Conservation (phyloP, 1,139 yeast species). For the Yamadazyma pseudoaaseri region DNA sequence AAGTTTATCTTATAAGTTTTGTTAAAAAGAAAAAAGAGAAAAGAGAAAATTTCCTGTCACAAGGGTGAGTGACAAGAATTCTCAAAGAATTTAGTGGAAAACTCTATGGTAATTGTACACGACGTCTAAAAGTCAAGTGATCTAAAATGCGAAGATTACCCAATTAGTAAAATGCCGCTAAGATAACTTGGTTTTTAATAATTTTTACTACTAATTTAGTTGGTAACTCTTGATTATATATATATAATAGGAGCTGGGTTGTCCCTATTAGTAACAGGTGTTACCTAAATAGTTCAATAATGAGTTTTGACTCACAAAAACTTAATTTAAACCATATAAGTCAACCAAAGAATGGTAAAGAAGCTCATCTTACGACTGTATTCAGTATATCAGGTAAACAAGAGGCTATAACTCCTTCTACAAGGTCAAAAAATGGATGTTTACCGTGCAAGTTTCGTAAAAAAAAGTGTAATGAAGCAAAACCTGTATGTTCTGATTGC, state of each 20-base stretch:
- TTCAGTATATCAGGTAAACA: too few relatives aligned
- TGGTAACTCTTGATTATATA: too few relatives aligned
- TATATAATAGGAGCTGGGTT: too few relatives aligned
- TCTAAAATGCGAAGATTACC: neutral
- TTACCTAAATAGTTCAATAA: too few relatives aligned
- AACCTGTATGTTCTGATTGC: constrained; percentile 64
- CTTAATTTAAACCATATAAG: too few relatives aligned
- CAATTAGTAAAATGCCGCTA: constrained; percentile 2
- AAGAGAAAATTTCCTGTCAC: constrained; percentile 5
- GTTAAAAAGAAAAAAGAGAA: constrained; percentile 5
- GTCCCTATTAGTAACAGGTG: too few relatives aligned
- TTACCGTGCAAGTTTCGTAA: constrained; percentile 69
- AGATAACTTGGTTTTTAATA: too few relatives aligned
- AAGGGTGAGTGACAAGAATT: constrained; percentile 5
- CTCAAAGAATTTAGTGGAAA: constrained; percentile 3
- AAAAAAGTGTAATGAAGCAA: constrained; percentile 68
- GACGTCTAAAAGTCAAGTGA: neutral
- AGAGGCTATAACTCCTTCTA: too few relatives aligned
- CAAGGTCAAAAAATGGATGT: constrained; percentile 59
- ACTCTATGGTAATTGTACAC: neutral
- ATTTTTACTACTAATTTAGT: too few relatives aligned
- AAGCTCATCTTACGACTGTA: too few relatives aligned
- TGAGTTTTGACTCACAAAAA: too few relatives aligned
- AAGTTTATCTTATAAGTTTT: neutral
- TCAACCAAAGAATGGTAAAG: too few relatives aligned